A percentile compares a stretch with the other conserved stretches of the same genome.
Evolutionary conservation across 805 yeast genomes (phyloP).

Genomic region (Starmera dryadoides): DNA sequence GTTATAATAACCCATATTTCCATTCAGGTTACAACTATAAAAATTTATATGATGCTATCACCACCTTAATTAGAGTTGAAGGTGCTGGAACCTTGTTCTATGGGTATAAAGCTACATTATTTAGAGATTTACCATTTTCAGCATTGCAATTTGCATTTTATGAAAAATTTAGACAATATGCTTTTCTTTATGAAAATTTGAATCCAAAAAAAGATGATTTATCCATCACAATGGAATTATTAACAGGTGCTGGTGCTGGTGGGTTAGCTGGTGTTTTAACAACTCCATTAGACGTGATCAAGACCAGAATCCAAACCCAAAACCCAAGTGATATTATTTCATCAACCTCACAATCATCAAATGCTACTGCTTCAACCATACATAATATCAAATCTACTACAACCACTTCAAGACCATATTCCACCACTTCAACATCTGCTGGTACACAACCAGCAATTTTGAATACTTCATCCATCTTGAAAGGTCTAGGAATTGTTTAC

Average conservation of each 20-base stretch:
- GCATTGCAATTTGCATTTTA: slow-evolving; percentile 95
- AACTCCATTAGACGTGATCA: slow-evolving; percentile 87
- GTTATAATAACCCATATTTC: slow-evolving; percentile 71
- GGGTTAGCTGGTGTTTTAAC: slow-evolving; percentile 86
- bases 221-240: slow-evolving; percentile 54
- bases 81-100: slow-evolving; percentile 72
- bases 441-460: slow-evolving; percentile 15
- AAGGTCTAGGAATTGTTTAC: slow-evolving; percentile 51
- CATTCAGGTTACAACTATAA: slow-evolving; percentile 81
- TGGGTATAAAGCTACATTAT: slow-evolving; percentile 91
- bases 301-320: slow-evolving; percentile 91
- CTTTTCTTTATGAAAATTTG: slow-evolving; percentile 32
- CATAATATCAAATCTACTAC: too few species aligned
- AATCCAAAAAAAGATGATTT: slow-evolving; percentile 32
- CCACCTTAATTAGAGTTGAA: slow-evolving; percentile 57
- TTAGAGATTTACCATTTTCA: slow-evolving; percentile 91
- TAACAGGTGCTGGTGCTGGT: slow-evolving; percentile 94
- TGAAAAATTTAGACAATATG: slow-evolving; percentile 67
- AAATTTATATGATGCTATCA: slow-evolving; percentile 65
- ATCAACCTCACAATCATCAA: slow-evolving; percentile 4
- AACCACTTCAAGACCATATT: background rate
- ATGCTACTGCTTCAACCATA: slow-evolving; percentile 15
- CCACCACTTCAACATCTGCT: slow-evolving; percentile 3
- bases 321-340: slow-evolving; percentile 23
- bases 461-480: slow-evolving; percentile 37